phyloP scores from a whole-genome alignment of 2,329 filamentous ascomycete species.

The Lasiodiplodia hormozganensis region DNA sequence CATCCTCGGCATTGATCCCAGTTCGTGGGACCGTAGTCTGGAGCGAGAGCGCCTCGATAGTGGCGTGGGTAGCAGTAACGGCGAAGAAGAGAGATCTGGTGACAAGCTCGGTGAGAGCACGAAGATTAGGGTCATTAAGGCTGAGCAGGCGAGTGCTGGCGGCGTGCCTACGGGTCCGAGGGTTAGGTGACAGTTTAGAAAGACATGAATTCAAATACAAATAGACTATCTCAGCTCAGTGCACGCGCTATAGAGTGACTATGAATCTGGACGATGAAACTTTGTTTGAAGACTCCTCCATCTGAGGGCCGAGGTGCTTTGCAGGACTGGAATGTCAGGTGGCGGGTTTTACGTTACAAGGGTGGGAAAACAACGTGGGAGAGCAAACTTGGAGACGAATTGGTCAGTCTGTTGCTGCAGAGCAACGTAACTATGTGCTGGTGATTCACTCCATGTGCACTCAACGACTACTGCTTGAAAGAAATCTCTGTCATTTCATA shows the following conservation, averaged over 20 bases:
- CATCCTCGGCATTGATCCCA: constrained; percentile 69
- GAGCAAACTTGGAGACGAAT: too few species aligned
- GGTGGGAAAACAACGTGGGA: too few species aligned
- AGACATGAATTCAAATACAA: constrained; percentile 25
- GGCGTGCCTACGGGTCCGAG: constrained; percentile 44
- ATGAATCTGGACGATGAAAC: neutral
- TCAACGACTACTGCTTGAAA: neutral
- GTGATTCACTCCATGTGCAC: neutral
- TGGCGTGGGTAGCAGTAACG: constrained; percentile 38
- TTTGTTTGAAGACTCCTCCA: neutral
- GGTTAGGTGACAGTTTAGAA: constrained; percentile 24
- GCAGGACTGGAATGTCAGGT: too few species aligned
- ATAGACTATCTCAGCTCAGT: constrained; percentile 24
- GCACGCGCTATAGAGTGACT: neutral
- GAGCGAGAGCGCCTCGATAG: constrained; percentile 34
- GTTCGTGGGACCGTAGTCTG: constrained; percentile 61
- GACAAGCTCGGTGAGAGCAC: constrained; percentile 40
- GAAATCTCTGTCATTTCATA: neutral
- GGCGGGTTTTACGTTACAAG: too few species aligned
- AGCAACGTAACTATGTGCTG: too few species aligned
- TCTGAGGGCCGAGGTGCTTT: neutral
- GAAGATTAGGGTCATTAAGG: constrained; percentile 46
- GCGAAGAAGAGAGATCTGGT: constrained; percentile 31
- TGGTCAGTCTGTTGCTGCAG: too few species aligned
- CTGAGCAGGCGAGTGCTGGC: constrained; percentile 43